Percentiles rank a stretch among this genome's conserved stretches.
Conservation (phyloP, 441 rosid genomes). For the Populus hybrid region DNA sequence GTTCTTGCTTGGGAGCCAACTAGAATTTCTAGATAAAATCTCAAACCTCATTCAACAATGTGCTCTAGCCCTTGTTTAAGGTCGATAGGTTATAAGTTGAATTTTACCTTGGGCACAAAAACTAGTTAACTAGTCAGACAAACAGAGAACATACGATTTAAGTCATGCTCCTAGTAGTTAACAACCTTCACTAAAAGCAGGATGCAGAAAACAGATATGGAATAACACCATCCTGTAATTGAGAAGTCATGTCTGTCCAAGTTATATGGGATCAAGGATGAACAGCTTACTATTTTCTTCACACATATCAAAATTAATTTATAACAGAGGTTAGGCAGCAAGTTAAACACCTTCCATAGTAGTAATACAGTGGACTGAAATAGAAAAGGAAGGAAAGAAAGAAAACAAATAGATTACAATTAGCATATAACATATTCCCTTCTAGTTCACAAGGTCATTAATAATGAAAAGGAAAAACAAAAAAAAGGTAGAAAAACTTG, state of each 20-base stretch:
- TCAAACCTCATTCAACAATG: background rate
- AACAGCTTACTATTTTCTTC: background rate
- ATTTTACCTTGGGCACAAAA: background rate
- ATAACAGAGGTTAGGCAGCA: background rate
- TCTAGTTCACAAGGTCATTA: background rate
- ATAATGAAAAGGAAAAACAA: background rate
- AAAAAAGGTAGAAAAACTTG: too few species aligned
- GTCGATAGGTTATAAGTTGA: background rate
- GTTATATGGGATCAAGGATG: background rate
- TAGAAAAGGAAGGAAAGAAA: background rate
- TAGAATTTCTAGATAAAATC: background rate
- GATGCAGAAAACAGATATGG: background rate
- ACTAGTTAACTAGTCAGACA: background rate
- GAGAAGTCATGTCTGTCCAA: background rate
- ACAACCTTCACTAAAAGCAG: background rate
- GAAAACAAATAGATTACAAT: background rate
- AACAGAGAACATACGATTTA: too few species aligned
- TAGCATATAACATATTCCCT: background rate
- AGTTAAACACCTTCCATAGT: background rate
- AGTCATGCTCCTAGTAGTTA: background rate
- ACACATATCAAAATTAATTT: background rate
- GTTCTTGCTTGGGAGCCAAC: background rate
- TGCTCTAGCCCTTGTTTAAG: background rate
- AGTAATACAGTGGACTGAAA: background rate
- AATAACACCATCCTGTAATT: background rate